Percentiles rank a stretch among this genome's conserved stretches.
Evolutionary conservation across 2,329 filamentous ascomycete genomes (phyloP).

Genomic region (Penicillium sp.): DNA sequence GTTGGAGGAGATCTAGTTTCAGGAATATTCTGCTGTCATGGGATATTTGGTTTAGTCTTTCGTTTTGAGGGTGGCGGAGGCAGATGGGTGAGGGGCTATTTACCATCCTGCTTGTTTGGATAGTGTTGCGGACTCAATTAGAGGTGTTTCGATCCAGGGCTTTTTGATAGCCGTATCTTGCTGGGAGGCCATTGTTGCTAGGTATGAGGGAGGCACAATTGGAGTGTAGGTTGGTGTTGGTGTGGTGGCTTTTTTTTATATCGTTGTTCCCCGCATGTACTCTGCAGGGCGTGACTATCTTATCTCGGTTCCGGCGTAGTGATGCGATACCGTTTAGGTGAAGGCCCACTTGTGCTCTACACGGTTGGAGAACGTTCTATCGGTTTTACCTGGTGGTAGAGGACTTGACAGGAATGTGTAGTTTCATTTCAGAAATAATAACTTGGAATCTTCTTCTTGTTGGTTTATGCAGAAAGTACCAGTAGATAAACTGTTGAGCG

Average conservation of each 20-base stretch:
- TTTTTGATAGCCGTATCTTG: conserved; percentile 12
- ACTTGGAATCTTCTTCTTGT: not conserved
- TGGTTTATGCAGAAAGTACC: not conserved
- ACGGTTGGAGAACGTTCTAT: not conserved
- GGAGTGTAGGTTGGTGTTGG: conserved; percentile 2
- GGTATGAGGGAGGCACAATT: not conserved
- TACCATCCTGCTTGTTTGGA: conserved; percentile 43
- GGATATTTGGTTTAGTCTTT: not conserved
- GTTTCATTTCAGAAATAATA: too few relatives aligned
- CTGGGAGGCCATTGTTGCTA: not conserved
- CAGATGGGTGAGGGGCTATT: not conserved
- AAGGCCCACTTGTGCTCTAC: not conserved
- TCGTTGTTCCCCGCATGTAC: not conserved
- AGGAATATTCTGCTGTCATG: conserved; percentile 66
- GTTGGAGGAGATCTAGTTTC: conserved; percentile 78
- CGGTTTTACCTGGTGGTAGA: not conserved
- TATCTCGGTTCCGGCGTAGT: not conserved
- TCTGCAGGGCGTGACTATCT: not conserved
- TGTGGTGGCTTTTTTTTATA: not conserved
- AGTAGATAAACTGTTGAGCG: not conserved
- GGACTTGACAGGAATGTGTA: too few relatives aligned
- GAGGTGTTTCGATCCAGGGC: conserved; percentile 42
- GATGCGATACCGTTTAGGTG: not conserved
- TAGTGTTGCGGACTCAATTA: conserved; percentile 37
- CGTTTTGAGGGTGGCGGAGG: not conserved